Evolutionary conservation across 345 rosid genomes (phyloP), one percentile per base, ranked within the genome.

Genomic region (Eucalyptus curtisii): DNA sequence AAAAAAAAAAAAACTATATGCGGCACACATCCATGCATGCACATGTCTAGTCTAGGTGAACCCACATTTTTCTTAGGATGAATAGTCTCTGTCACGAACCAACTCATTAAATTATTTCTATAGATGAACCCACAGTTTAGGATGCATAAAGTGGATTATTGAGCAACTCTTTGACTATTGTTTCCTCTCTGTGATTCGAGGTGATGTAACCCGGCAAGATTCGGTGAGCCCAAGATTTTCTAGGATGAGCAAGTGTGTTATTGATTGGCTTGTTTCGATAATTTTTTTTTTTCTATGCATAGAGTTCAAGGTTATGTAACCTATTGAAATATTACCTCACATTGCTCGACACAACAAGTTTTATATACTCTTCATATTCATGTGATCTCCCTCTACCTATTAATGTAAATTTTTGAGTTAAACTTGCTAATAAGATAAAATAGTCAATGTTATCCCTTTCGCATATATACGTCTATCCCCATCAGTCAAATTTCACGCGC

Each of bases 401-500:
- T 48, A 48, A 48, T 12, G 14, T 48, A 12, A 48, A 4, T 11
- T 48, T 48, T 48, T 48, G 1, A 48, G 49, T 48, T 48, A 48
- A 12, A 48, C 49, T 12, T 11, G 49, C 49, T 48, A 48, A 48
- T 48, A 48, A 44, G 47, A 24, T n/a, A 4, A 4, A n/a, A 15
- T 8, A 7, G 5, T 14, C 20, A 31, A 8, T n/a, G 5, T 15
- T 16, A 31, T 16, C 42, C 7, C 27, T 37, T 5, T 1, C 3
- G 8, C 1, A 6, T 37, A 71, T 19, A 13, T 37, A 15, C 13
- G 27, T 71, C 8, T 13, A 33, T 2, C 3, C 7, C 33, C 13
- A 19, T 37, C 7, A 3, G 4, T 19, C 14, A 10, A 2, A 37
- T 71, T 37, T 19, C 2, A 0, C 7, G 24, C 2, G 1, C 13